Evolutionary conservation across 225 moss, liverwort and hornwort genomes (phyloP), one percentile per base, ranked within the genome.

Genomic region (Polytrichum commune): DNA sequence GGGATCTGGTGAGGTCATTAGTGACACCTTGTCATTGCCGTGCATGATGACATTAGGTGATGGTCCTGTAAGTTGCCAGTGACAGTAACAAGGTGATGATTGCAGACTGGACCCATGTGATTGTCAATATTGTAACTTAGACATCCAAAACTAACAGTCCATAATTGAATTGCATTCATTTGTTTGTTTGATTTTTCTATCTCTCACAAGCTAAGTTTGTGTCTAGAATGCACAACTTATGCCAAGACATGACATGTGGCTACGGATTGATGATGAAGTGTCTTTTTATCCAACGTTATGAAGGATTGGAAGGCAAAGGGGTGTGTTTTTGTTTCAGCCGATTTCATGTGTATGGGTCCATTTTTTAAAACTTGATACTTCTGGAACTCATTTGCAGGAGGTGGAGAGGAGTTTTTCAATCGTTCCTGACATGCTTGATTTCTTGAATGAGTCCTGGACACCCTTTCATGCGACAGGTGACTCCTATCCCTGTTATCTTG

Each of bases 381-480:
- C 66, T 72, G 18, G 23, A 66, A 19, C 27, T 38, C 61, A 72
- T 73, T 74, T 75, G 76, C 84, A 88, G 88, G 88, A 78, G 73
- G 75, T 77, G 71, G 82, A 69, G 29, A 79, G 74, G 67, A 77
- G 82, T 62, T 64, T 73, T 68, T 86, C 92, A 13, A 88, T 90
- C 68, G 85, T 93, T 38, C 55, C 62, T 25, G 89, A 89, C 66
- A 75, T 93, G 86, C 76, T 93, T 64, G 74, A 79, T 46, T 91
- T 89, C 71, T 73, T 93, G 73, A 91, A 91, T 69, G 83, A 83
- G 69, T 93, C 93, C 55, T 93, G 91, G 93, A 93, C 91, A 53
- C 89, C 91, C 65, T 93, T 89, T 73, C 91, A 93, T 73, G 93
- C 93, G 30, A 90, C 92, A 83, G 86, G 92, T 88, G 80, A 88